phyloP scores from a whole-genome alignment of 1,284 basidiomycete genomes.

The Tilletia walkeri region DNA sequence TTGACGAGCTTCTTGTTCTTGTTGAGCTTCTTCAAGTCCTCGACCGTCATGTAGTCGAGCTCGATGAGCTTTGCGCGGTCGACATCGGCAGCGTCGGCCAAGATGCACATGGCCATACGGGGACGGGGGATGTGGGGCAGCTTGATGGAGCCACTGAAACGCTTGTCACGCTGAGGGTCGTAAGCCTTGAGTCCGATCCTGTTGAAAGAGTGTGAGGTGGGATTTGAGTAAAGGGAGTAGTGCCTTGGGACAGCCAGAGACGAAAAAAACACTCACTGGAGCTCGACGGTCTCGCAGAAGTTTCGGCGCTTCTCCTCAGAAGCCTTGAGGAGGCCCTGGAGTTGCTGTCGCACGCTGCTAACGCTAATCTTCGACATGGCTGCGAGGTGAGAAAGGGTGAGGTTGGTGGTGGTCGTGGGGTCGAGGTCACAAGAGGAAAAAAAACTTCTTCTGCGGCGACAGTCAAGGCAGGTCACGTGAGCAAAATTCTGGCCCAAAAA shows the following conservation, averaged over 20 bases:
- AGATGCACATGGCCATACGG: constrained; percentile 98
- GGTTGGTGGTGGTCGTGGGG: not conserved
- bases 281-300: constrained; percentile 56
- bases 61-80: constrained; percentile 97
- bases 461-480: not conserved
- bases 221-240: not conserved
- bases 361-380: constrained; percentile 19
- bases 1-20: constrained; percentile 99
- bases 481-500: not conserved
- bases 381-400: not conserved
- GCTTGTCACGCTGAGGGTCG: constrained; percentile 57
- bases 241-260: not conserved
- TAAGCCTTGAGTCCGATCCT: constrained; percentile 56
- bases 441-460: not conserved
- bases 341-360: constrained; percentile 13
- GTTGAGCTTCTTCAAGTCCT: constrained; percentile 99
- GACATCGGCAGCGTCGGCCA: constrained; percentile 97
- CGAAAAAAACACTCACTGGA: constrained; percentile 29
- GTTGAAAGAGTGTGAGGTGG: not conserved
- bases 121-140: constrained; percentile 95
- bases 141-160: constrained; percentile 61
- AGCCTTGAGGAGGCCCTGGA: constrained; percentile 35
- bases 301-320: constrained; percentile 54
- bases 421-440: not conserved
- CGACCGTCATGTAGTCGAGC: constrained; percentile 95